Conservation (phyloP, 768 basidiomycete genomes). For the Suillus luteus region DNA sequence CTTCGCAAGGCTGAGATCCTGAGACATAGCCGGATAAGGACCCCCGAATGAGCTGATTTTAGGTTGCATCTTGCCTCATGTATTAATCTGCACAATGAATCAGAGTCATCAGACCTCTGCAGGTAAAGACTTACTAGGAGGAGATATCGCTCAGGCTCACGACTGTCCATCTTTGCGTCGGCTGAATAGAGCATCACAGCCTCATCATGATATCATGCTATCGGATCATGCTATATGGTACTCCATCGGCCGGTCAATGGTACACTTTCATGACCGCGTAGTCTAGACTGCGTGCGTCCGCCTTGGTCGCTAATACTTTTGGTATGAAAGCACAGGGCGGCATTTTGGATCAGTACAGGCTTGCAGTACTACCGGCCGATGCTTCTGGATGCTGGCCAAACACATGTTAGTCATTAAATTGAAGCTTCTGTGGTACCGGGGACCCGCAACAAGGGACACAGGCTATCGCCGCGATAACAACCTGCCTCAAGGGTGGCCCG, state of each 20-base stretch:
- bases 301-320: slow-evolving; percentile 1
- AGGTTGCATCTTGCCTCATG: not conserved
- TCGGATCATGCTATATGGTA: not conserved
- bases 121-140: not conserved
- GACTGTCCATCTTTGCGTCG: not conserved
- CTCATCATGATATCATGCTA: not conserved
- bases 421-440: slow-evolving; percentile 1
- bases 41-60: not conserved
- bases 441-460: not conserved
- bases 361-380: not conserved
- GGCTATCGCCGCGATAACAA: not conserved
- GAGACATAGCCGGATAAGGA: not conserved
- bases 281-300: not conserved
- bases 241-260: not conserved
- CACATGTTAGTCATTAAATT: not conserved
- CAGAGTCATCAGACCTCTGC: not conserved
- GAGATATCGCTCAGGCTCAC: not conserved
- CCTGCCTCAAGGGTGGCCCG: not conserved
- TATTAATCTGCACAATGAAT: not conserved
- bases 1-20: not conserved
- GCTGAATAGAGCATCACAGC: not conserved
- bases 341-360: not conserved
- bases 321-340: slow-evolving; percentile 5
- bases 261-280: slow-evolving; percentile 2
- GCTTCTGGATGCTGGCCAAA: slow-evolving; percentile 1